Conservation (phyloP, 257 asterid species). For the Craterostigma plantagineum region DNA sequence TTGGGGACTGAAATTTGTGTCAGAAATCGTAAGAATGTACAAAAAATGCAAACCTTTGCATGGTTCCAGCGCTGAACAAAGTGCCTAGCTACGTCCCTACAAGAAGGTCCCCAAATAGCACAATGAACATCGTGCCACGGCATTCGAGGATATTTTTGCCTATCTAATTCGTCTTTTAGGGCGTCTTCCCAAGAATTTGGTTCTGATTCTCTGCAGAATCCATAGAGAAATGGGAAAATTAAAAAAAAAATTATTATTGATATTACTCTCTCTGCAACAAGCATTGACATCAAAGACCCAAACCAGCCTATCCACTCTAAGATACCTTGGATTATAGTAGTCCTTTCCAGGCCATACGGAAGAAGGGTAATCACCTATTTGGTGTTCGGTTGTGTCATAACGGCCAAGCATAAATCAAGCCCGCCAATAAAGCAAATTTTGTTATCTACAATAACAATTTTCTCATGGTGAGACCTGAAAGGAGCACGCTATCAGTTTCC, state of each 20-base stretch:
- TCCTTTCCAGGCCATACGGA: slow-evolving; percentile 82
- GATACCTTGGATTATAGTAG: slow-evolving; percentile 95
- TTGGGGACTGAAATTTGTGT: slow-evolving; percentile 6
- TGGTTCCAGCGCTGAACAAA: slow-evolving; percentile 98
- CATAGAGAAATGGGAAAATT: not conserved
- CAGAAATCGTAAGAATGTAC: slow-evolving; percentile 5
- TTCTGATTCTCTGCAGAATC: slow-evolving; percentile 64
- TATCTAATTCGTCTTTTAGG: slow-evolving; percentile 71
- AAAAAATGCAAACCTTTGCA: slow-evolving; percentile 51
- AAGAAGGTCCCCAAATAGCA: slow-evolving; percentile 94
- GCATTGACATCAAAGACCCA: not conserved
- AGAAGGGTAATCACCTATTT: slow-evolving; percentile 57
- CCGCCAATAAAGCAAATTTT: slow-evolving; percentile 76
- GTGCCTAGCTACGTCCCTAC: slow-evolving; percentile 91
- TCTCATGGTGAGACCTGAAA: slow-evolving; percentile 98
- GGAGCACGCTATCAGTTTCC: slow-evolving; percentile 7
- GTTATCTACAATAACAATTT: slow-evolving; percentile 82
- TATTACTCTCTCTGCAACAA: not conserved
- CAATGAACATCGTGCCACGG: slow-evolving; percentile 99
- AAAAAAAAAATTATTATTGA: slow-evolving; percentile 1
- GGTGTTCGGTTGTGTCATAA: slow-evolving; percentile 68
- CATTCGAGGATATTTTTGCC: slow-evolving; percentile 84
- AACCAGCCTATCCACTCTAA: too few relatives aligned
- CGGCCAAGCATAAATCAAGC: slow-evolving; percentile 90
- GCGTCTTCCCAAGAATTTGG: slow-evolving; percentile 97